Evolutionary conservation across 2,329 filamentous ascomycete genomes (phyloP), one percentile per base, ranked within the genome.

Genomic region (Xylariaceae sp.): DNA sequence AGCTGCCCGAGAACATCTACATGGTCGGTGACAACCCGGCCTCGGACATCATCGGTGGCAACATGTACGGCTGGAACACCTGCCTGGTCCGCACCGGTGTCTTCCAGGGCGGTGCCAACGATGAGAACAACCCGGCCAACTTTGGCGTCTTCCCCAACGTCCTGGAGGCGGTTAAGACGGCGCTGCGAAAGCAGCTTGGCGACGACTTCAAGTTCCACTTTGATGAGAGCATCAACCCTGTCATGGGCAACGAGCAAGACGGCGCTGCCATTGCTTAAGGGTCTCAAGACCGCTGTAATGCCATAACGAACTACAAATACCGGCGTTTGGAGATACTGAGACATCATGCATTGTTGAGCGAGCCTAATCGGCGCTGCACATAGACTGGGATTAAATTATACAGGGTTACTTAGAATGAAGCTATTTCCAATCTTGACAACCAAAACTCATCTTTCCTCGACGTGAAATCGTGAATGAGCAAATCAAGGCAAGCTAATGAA

Each of bases 51-150:
- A 73, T 85, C 49, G 85, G 85, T 48, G 85, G 84, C 47, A 89
- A 89, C 73, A 85, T 83, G 76, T 87, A 89, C 64, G 83, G 83
- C 45, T 89, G 85, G 85, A 89, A 89, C 67, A 88, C 85, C 3
- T 88, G 85, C 59, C 67, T 89, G 41, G 85, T 89, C 42, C 79
- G 84, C 58, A 89, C 85, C 0, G 85, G 85, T 66, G 84, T 89
- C 36, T 88, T 85, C 76, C 82, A 87, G 67, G 85, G 85, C 47
- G 83, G 78, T 15, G 83, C 80, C 44, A 89, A 89, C 59, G 85
- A 89, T 58, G 74, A 83, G 63, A 72, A 87, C 66, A 89, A 87
- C 67, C 85, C 85, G 1, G 85, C 85, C 58, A 85, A 75, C 67
- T 87, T 88, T 57, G 85, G 85, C 50, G 84, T 89, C 31, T 89